These are phyloP conservation scores for Hapsidospora chrysogenum DNA, from an alignment of 495 filamentous ascomycete genomes.

Conservation along the genomic window DNA sequence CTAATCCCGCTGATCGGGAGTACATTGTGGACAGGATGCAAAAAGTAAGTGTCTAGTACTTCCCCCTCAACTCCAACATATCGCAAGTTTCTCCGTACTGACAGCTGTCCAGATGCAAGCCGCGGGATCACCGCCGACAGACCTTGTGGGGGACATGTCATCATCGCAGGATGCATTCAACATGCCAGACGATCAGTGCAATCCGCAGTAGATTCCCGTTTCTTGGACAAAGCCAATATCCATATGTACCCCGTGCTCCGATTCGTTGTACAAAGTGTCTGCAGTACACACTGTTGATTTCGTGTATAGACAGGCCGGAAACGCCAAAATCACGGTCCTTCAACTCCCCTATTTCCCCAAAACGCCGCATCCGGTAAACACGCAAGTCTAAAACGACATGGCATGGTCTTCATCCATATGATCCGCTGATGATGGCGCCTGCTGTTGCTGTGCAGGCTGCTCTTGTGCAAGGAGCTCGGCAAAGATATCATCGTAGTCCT, in stretches of 20 bases:
- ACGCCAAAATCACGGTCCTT: background rate
- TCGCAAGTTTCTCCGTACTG: slow-evolving; percentile 6
- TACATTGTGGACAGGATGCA: slow-evolving; percentile 97
- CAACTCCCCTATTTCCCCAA: background rate
- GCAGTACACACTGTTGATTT: too few relatives aligned
- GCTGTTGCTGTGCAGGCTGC: background rate
- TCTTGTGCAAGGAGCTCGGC: slow-evolving; percentile 20
- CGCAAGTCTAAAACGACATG: background rate
- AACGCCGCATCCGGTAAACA: background rate
- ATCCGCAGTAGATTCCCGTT: slow-evolving; percentile 38
- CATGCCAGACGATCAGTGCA: slow-evolving; percentile 54
- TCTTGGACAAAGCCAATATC: background rate
- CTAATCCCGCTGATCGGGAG: slow-evolving; percentile 65
- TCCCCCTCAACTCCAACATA: background rate
- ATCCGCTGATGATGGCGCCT: background rate
- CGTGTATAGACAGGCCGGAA: background rate
- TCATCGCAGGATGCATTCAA: slow-evolving; percentile 55
- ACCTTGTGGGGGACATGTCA: slow-evolving; percentile 79
- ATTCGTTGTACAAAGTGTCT: too few relatives aligned
- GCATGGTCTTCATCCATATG: background rate
- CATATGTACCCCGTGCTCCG: too few relatives aligned
- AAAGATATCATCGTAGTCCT: slow-evolving; percentile 43
- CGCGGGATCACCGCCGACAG: slow-evolving; percentile 72
- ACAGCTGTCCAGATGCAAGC: slow-evolving; percentile 72
- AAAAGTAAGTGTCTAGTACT: slow-evolving; percentile 41